These are phyloP conservation scores for Sambucus nigra DNA, from an alignment of 129 eudicot species.

Conservation along the genomic window DNA sequence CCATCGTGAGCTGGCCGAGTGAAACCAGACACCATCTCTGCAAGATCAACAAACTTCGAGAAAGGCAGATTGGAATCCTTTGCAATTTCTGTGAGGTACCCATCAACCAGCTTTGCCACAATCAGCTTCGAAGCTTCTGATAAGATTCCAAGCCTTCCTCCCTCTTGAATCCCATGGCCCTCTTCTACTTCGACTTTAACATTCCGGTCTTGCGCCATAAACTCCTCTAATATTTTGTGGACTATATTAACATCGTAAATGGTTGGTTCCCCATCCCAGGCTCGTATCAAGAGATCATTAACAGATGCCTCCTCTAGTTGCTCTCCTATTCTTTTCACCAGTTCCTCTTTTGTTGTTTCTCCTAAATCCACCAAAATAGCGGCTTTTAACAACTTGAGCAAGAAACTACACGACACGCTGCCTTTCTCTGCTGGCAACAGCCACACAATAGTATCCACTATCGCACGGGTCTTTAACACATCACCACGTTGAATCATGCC, in stretches of 20 bases:
- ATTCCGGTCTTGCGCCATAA: conserved; percentile 41
- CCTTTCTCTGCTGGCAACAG: conserved; percentile 73
- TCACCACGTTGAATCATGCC: conserved; percentile 41
- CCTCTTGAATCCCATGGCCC: conserved; percentile 45
- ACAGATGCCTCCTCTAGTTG: conserved; percentile 84
- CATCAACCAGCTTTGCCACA: conserved; percentile 82
- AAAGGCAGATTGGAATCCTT: conserved; percentile 73
- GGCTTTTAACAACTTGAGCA: conserved; percentile 71
- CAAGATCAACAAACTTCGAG: conserved; percentile 49
- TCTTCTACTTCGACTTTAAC: conserved; percentile 32
- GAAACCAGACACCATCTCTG: conserved; percentile 63
- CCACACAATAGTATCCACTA: conserved; percentile 50
- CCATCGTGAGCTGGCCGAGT: conserved; percentile 77
- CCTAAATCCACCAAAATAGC: conserved; percentile 52
- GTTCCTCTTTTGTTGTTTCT: conserved; percentile 41
- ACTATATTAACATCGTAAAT: conserved; percentile 54
- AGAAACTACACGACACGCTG: conserved; percentile 65
- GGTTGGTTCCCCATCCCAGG: conserved; percentile 28
- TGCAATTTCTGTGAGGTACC: conserved; percentile 76
- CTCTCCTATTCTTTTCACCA: conserved; percentile 60
- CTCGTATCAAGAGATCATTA: conserved; percentile 60
- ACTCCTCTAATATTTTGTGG: conserved; percentile 52
- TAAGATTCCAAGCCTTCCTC: conserved; percentile 51
- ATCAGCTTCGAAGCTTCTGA: conserved; percentile 90
- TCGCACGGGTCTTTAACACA: conserved; percentile 35